A percentile compares a stretch with the other conserved stretches of the same genome.
phyloP scores from a whole-genome alignment of 495 filamentous ascomycete species.

The Aspergillus biplanus region DNA sequence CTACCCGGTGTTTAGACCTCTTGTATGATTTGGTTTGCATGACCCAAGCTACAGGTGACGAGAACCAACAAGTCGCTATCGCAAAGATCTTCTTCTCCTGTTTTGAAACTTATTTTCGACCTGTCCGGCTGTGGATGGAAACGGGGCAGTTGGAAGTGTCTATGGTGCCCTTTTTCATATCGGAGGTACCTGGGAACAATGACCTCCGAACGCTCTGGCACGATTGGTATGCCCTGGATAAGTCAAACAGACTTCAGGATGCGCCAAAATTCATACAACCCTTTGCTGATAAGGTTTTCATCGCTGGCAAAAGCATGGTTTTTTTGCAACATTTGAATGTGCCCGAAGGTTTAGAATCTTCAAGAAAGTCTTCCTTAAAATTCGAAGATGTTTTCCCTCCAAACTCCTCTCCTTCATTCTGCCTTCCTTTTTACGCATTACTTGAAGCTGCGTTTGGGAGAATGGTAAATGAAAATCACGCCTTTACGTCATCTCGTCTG shows the following conservation, averaged over 20 bases:
- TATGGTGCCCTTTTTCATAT: slow-evolving; percentile 75
- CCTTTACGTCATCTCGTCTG: slow-evolving; percentile 65
- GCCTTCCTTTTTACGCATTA: slow-evolving; percentile 75
- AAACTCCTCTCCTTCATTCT: slow-evolving; percentile 29
- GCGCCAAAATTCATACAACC: slow-evolving; percentile 75
- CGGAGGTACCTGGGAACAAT: slow-evolving; percentile 55
- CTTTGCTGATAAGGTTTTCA: slow-evolving; percentile 72
- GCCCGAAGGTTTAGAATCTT: slow-evolving; percentile 22
- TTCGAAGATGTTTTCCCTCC: slow-evolving; percentile 58
- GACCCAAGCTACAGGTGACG: slow-evolving; percentile 69
- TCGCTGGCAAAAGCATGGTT: slow-evolving; percentile 83
- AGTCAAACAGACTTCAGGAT: slow-evolving; percentile 55
- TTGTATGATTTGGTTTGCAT: slow-evolving; percentile 70
- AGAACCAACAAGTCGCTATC: slow-evolving; percentile 60
- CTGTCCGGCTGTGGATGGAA: slow-evolving; percentile 85
- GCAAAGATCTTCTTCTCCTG: slow-evolving; percentile 77
- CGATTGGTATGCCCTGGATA: slow-evolving; percentile 68
- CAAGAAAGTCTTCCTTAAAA: slow-evolving; percentile 48
- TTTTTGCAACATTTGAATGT: slow-evolving; percentile 68
- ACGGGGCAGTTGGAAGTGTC: slow-evolving; percentile 67
- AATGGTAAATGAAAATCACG: slow-evolving; percentile 74
- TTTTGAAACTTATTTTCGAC: slow-evolving; percentile 79
- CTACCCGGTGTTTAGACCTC: slow-evolving; percentile 70
- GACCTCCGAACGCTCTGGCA: slow-evolving; percentile 74
- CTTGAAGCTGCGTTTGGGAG: slow-evolving; percentile 69